phyloP scores from a whole-genome alignment of 2,329 filamentous ascomycete species.

The Paecilomyces sp. region DNA sequence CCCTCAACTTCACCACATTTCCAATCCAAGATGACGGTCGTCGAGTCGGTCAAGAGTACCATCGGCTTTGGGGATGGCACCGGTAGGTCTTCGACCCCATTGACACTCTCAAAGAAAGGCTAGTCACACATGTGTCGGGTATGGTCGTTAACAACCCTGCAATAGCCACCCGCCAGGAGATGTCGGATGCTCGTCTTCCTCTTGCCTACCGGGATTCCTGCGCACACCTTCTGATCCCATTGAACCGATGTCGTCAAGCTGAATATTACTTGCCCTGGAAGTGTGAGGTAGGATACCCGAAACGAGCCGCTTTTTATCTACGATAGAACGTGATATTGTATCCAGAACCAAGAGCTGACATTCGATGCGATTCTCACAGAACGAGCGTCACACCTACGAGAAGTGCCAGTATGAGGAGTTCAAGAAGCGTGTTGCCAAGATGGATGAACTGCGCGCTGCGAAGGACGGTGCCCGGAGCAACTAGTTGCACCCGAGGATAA shows the following conservation, averaged over 20 bases:
- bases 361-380: slow-evolving; percentile 44
- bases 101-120: slow-evolving; percentile 8
- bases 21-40: slow-evolving; percentile 36
- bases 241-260: slow-evolving; percentile 89
- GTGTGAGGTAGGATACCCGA: slow-evolving; percentile 65
- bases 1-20: neutral
- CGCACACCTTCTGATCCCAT: slow-evolving; percentile 85
- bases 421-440: slow-evolving; percentile 96
- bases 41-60: slow-evolving; percentile 42
- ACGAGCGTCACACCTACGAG: slow-evolving; percentile 95
- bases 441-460: slow-evolving; percentile 86
- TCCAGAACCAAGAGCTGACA: slow-evolving; percentile 3
- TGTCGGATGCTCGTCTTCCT: slow-evolving; percentile 84
- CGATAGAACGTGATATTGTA: neutral
- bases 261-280: slow-evolving; percentile 97
- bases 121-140: slow-evolving; percentile 4
- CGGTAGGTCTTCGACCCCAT: slow-evolving; percentile 26
- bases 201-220: slow-evolving; percentile 92
- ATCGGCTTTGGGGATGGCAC: slow-evolving; percentile 37
- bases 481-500: slow-evolving; percentile 30
- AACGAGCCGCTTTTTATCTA: neutral
- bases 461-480: slow-evolving; percentile 84
- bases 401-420: slow-evolving; percentile 99
- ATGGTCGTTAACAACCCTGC: slow-evolving; percentile 9
- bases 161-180: slow-evolving; percentile 62